Evolutionary conservation across 2,329 filamentous ascomycete genomes (phyloP).

Genomic region (Aureobasidium sp.): DNA sequence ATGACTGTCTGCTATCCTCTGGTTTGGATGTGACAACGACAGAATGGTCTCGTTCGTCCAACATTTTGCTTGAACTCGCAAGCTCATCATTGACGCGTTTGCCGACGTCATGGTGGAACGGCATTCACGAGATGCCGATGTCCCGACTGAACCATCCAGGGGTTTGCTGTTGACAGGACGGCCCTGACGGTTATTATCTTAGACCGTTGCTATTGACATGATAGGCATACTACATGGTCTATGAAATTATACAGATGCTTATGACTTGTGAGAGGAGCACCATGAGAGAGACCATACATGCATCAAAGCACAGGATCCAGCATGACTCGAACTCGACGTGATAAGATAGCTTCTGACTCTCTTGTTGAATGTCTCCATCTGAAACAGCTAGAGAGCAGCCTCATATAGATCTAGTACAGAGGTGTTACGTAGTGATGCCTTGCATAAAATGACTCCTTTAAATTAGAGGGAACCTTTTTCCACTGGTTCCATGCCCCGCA

Average conservation of each 20-base stretch:
- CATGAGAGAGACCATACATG: no score
- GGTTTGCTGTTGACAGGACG: not conserved
- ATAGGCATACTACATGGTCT: not conserved
- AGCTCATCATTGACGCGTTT: not conserved
- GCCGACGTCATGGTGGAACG: not conserved
- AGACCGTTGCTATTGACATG: not conserved
- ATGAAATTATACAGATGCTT: not conserved
- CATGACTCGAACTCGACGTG: conserved; percentile 1
- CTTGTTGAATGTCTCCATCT: not conserved
- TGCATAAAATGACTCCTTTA: conserved; percentile 5
- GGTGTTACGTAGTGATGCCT: not conserved
- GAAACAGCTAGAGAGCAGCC: not conserved
- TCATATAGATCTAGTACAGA: not conserved
- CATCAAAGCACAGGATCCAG: not conserved
- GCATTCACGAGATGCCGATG: not conserved
- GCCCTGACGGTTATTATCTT: not conserved
- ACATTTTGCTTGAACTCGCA: not conserved
- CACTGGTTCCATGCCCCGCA: not conserved
- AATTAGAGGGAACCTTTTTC: not conserved
- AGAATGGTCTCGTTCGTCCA: not conserved
- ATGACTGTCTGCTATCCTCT: conserved; percentile 5
- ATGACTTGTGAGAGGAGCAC: not conserved
- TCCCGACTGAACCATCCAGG: conserved; percentile 1
- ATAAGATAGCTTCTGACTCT: not conserved
- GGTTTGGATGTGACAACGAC: not conserved